phyloP scores from a whole-genome alignment of 2,329 filamentous ascomycete genomes.

The Fonsecaea nubica region DNA sequence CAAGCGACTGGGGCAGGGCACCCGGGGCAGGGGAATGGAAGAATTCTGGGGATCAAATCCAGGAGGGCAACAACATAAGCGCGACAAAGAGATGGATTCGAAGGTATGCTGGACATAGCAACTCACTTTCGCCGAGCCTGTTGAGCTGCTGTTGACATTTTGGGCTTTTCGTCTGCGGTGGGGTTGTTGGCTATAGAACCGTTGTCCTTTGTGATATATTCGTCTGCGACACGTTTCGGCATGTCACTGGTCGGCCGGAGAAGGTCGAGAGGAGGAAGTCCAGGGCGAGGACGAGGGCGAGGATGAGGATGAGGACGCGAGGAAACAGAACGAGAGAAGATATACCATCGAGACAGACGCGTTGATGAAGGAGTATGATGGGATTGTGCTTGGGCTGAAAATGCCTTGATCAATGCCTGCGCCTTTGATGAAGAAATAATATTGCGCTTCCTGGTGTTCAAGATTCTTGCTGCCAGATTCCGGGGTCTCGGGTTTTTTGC shows the following conservation, averaged over 20 bases:
- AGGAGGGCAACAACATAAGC: constrained; percentile 17
- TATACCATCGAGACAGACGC: constrained; percentile 36
- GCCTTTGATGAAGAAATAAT: constrained; percentile 7
- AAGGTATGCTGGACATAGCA: constrained; percentile 2
- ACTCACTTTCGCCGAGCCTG: constrained; percentile 63
- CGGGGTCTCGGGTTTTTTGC: constrained; percentile 3
- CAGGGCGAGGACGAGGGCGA: constrained; percentile 9
- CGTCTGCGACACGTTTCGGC: constrained; percentile 36
- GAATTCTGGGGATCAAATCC: constrained; percentile 17
- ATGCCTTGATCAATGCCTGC: constrained; percentile 12
- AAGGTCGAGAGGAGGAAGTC: constrained; percentile 42
- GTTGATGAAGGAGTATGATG: constrained; percentile 13
- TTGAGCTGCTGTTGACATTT: constrained; percentile 62
- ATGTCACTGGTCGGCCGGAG: constrained; percentile 35
- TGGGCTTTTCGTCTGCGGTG: constrained; percentile 49
- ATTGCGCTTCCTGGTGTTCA: constrained; percentile 11
- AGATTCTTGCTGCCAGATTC: constrained; percentile 19
- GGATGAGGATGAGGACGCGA: constrained; percentile 7
- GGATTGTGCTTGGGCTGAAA: constrained; percentile 6
- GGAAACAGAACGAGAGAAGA: neutral
- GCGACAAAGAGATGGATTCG: neutral
- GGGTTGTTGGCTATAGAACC: constrained; percentile 32
- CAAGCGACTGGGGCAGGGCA: constrained; percentile 6
- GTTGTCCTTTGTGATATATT: constrained; percentile 40
- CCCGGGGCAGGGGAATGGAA: constrained; percentile 9